Percentiles rank a stretch among this genome's conserved stretches.
These are phyloP conservation scores for Lactifluus pinguis DNA, from an alignment of 768 basidiomycete genomes.

Conservation along the genomic window DNA sequence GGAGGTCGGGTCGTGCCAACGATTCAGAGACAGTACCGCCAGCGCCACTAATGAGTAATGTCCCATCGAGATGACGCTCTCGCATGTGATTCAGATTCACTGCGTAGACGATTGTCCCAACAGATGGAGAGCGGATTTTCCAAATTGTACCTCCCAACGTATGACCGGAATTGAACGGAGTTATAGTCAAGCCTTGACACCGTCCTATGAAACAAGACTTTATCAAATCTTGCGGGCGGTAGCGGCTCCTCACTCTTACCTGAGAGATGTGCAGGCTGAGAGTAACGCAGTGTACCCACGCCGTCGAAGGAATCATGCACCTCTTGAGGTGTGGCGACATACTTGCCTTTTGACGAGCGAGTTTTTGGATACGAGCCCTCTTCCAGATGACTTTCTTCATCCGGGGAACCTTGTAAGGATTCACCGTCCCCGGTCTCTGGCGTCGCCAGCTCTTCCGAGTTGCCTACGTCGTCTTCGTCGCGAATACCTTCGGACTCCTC, in stretches of 20 bases:
- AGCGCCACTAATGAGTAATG: slow-evolving; percentile 68
- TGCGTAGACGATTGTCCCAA: slow-evolving; percentile 91
- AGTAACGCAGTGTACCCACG: slow-evolving; percentile 87
- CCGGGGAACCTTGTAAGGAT: slow-evolving; percentile 22
- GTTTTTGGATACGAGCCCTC: slow-evolving; percentile 18
- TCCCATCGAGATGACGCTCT: slow-evolving; percentile 92
- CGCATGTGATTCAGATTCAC: slow-evolving; percentile 94
- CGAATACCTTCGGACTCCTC: slow-evolving; percentile 81
- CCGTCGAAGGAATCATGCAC: slow-evolving; percentile 90
- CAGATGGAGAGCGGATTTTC: slow-evolving; percentile 97
- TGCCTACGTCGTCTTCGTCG: slow-evolving; percentile 57
- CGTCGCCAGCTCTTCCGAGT: neutral
- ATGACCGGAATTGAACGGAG: slow-evolving; percentile 92
- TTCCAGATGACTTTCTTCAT: slow-evolving; percentile 24
- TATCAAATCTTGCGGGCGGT: neutral
- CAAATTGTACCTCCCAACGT: slow-evolving; percentile 95
- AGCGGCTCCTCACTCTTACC: slow-evolving; percentile 35
- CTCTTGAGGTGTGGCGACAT: slow-evolving; percentile 70
- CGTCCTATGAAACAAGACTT: slow-evolving; percentile 40
- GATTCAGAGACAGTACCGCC: slow-evolving; percentile 80
- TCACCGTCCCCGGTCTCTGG: slow-evolving; percentile 14
- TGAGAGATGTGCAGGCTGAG: slow-evolving; percentile 90
- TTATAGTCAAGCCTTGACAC: slow-evolving; percentile 88
- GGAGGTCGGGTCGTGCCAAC: slow-evolving; percentile 79
- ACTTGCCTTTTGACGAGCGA: slow-evolving; percentile 37